Evolutionary conservation across 176 grass and related monocot species (phyloP).

Genomic region (Tuctoria greenei): DNA sequence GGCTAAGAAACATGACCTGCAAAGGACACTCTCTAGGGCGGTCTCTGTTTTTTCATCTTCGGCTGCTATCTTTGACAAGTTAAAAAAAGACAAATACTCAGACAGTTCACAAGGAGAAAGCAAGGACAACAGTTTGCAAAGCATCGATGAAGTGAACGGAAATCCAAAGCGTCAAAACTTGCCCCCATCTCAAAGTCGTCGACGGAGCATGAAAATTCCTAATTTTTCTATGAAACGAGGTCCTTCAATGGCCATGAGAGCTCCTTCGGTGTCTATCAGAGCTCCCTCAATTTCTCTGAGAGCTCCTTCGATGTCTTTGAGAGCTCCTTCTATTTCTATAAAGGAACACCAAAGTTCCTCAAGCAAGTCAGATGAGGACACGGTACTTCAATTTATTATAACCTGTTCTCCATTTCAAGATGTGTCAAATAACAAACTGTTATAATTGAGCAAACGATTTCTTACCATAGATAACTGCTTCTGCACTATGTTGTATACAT

Average conservation of each 20-base stretch:
- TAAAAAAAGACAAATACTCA: conserved; percentile 67
- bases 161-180: conserved; percentile 55
- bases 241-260: conserved; percentile 54
- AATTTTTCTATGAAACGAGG: conserved; percentile 68
- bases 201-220: conserved; percentile 57
- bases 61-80: conserved; percentile 96
- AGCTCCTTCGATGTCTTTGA: conserved; percentile 59
- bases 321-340: conserved; percentile 60
- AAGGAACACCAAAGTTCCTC: conserved; percentile 50
- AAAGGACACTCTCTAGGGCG: conserved; percentile 92
- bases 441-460: conserved; percentile 31
- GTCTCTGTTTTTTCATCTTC: conserved; percentile 99
- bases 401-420: conserved; percentile 4
- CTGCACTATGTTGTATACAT: conserved; percentile 47
- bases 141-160: conserved; percentile 42
- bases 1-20: conserved; percentile 65
- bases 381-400: conserved; percentile 47
- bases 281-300: conserved; percentile 46
- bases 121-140: conserved; percentile 44
- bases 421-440: conserved; percentile 30
- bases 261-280: conserved; percentile 51
- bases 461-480: conserved; percentile 38
- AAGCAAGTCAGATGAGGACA: conserved; percentile 53
- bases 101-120: conserved; percentile 59
- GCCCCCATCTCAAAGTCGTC: conserved; percentile 63